phyloP scores from a whole-genome alignment of 1,284 basidiomycete genomes.

The Cyathus olla region DNA sequence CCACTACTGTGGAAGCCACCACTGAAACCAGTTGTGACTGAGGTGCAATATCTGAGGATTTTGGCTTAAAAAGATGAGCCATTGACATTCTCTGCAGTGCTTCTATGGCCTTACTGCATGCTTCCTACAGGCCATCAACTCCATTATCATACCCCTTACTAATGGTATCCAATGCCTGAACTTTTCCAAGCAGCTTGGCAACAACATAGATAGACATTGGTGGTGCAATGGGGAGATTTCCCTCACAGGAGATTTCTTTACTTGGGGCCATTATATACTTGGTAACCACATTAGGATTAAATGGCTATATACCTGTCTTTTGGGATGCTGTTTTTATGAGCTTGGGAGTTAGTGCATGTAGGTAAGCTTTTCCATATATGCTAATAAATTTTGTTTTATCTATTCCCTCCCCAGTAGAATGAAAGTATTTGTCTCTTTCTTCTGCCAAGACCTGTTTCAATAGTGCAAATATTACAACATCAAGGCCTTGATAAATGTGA shows the following conservation, averaged over 20 bases:
- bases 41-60: not conserved
- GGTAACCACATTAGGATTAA: conserved; percentile 41
- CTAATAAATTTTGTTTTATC: conserved; percentile 28
- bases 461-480: conserved; percentile 37
- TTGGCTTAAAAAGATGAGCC: conserved; percentile 1
- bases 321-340: conserved; percentile 44
- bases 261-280: conserved; percentile 36
- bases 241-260: conserved; percentile 15
- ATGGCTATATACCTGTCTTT: conserved; percentile 48
- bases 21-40: not conserved
- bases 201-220: conserved; percentile 5
- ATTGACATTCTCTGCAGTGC: not conserved
- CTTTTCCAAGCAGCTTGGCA: conserved; percentile 2
- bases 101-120: not conserved
- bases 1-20: not conserved
- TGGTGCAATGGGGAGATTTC: conserved; percentile 8
- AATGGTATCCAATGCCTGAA: not conserved
- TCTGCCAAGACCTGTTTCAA: conserved; percentile 26
- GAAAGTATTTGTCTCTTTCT: conserved; percentile 19
- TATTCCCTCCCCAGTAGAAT: conserved; percentile 11
- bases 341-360: conserved; percentile 28
- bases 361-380: conserved; percentile 36
- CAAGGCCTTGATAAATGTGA: conserved; percentile 42
- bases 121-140: not conserved
- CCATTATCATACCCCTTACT: not conserved